Evolutionary conservation across 768 basidiomycete species (phyloP).

Genomic region (Leccinum imitatum): DNA sequence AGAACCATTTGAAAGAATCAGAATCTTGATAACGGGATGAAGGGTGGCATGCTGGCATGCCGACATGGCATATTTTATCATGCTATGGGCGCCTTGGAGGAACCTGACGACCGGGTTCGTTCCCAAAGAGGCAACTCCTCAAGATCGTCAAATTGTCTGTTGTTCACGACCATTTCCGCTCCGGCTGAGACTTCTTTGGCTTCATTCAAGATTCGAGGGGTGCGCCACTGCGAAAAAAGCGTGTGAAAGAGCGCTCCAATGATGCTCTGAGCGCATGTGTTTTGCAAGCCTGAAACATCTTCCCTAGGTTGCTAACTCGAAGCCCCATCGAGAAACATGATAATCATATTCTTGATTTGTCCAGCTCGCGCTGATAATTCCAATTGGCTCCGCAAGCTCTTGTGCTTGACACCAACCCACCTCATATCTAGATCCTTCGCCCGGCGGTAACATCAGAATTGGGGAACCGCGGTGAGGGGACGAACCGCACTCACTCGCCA

Average conservation of each 20-base stretch:
- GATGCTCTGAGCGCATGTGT: not conserved
- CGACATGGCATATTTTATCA: not conserved
- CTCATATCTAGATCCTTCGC: not conserved
- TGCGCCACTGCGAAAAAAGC: conserved; percentile 9
- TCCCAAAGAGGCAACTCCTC: conserved; percentile 18
- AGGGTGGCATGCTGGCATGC: too few relatives aligned
- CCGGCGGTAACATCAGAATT: not conserved
- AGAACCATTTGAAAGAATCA: not conserved
- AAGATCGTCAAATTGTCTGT: conserved; percentile 10
- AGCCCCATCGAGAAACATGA: not conserved
- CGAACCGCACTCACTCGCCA: not conserved
- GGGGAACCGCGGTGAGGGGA: not conserved
- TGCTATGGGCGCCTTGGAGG: not conserved
- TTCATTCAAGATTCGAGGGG: conserved; percentile 9
- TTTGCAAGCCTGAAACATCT: conserved; percentile 1
- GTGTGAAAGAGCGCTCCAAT: conserved; percentile 13
- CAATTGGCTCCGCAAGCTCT: conserved; percentile 4
- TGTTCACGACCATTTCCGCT: conserved; percentile 20
- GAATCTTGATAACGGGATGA: not conserved
- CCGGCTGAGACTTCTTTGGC: not conserved
- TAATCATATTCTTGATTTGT: conserved; percentile 4
- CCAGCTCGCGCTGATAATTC: not conserved
- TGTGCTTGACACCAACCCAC: conserved; percentile 9
- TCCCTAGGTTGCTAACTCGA: not conserved
- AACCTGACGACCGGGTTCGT: not conserved